Evolutionary conservation across 129 eudicot species (phyloP).

Genomic region (sunflower (Helianthus annuus)): HanXRQr2.0-SUNRISE NC_035444.2:158425053-158425552

Average conservation of each 20-base stretch:
- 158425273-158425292: neutral
- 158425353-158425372: neutral
- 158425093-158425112: no score
- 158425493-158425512: conserved; percentile 1
- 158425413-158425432: conserved; percentile 25
- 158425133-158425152: no score
- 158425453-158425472: conserved; percentile 14
- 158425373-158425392: neutral
- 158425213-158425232: neutral
- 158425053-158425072: neutral
- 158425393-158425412: conserved; percentile 9
- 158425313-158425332: neutral
- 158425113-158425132: no score
- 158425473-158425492: conserved; percentile 21
- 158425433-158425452: conserved; percentile 11
- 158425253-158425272: neutral
- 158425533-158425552: no score
- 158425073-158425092: neutral
- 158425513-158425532: neutral
- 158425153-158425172: neutral
- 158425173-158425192: neutral
- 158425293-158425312: neutral
- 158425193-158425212: neutral
- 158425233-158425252: neutral
- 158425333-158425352: neutral